phyloP scores from a whole-genome alignment of 306 rosid genomes.

The Styphnolobium japonicum region DNA sequence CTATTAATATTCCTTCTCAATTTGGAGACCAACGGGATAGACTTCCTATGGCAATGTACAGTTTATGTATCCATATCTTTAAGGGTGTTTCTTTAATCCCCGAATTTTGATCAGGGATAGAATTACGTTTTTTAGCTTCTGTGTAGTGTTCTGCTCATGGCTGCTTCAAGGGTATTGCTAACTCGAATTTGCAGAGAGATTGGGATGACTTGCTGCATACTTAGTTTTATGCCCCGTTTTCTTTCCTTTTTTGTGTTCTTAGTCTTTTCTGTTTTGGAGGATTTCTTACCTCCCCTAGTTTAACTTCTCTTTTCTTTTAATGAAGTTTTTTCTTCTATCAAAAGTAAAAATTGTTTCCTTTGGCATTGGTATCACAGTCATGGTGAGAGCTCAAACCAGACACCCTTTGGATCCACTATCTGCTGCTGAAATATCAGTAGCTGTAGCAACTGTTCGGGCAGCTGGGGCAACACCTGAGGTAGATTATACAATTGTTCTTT shows the following conservation, averaged over 20 bases:
- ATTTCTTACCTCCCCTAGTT: not conserved
- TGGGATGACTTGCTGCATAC: not conserved
- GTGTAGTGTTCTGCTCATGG: not conserved
- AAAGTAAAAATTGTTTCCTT: slow-evolving; percentile 4
- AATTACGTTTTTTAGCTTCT: not conserved
- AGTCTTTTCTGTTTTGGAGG: slow-evolving; percentile 1
- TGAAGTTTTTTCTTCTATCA: slow-evolving; percentile 14
- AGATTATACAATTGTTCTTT: not conserved
- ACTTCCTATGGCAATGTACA: not conserved
- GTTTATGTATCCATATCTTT: not conserved
- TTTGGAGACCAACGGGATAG: not conserved
- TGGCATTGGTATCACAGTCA: slow-evolving; percentile 54
- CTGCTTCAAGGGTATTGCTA: not conserved
- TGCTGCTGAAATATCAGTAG: slow-evolving; percentile 87
- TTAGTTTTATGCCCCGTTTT: not conserved
- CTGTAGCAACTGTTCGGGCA: slow-evolving; percentile 78
- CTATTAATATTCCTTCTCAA: not conserved
- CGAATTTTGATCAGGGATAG: not conserved
- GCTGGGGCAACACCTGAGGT: slow-evolving; percentile 90
- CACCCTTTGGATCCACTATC: slow-evolving; percentile 82
- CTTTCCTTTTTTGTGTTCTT: not conserved
- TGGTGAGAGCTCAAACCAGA: slow-evolving; percentile 67
- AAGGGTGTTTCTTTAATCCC: not conserved
- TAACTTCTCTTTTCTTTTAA: not conserved
- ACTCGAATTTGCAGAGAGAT: not conserved